Evolutionary conservation across 352 stramenopile genomes (phyloP).

Genomic region (Phytopythium litorale): DNA sequence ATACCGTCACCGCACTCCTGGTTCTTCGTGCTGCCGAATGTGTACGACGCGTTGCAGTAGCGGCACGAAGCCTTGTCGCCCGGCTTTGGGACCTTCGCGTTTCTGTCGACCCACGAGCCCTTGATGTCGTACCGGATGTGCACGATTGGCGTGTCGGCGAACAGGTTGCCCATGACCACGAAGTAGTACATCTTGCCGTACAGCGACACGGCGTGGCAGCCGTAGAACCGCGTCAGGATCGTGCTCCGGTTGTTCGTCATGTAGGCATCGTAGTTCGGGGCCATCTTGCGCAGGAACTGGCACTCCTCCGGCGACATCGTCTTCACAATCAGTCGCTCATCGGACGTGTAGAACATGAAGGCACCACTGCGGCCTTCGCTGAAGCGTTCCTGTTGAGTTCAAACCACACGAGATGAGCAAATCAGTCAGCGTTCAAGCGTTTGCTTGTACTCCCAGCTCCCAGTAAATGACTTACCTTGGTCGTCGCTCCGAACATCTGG

Average conservation of each 20-base stretch:
- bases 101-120: constrained; percentile 86
- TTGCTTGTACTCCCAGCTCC: too few species aligned
- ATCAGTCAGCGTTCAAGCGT: too few species aligned
- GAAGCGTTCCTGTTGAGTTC: constrained; percentile 50
- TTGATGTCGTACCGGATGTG: constrained; percentile 92
- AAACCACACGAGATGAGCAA: constrained; percentile 1
- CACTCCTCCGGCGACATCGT: constrained; percentile 88
- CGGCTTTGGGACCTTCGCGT: constrained; percentile 75
- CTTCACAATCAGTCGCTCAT: constrained; percentile 89
- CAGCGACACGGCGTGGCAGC: constrained; percentile 84
- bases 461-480: constrained; percentile 35
- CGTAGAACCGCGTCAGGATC: constrained; percentile 88
- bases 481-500: constrained; percentile 80
- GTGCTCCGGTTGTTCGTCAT: constrained; percentile 80
- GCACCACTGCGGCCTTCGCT: constrained; percentile 84
- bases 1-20: constrained; percentile 82
- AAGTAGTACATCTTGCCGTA: constrained; percentile 93
- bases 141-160: constrained; percentile 81
- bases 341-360: constrained; percentile 92
- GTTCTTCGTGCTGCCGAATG: constrained; percentile 81
- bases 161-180: constrained; percentile 91
- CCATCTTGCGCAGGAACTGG: constrained; percentile 83
- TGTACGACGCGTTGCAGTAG: constrained; percentile 87
- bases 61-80: constrained; percentile 79
- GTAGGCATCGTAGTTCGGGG: constrained; percentile 82